Conservation (phyloP, 164 flowering plant genomes). For the Aristolochia contorta region DNA sequence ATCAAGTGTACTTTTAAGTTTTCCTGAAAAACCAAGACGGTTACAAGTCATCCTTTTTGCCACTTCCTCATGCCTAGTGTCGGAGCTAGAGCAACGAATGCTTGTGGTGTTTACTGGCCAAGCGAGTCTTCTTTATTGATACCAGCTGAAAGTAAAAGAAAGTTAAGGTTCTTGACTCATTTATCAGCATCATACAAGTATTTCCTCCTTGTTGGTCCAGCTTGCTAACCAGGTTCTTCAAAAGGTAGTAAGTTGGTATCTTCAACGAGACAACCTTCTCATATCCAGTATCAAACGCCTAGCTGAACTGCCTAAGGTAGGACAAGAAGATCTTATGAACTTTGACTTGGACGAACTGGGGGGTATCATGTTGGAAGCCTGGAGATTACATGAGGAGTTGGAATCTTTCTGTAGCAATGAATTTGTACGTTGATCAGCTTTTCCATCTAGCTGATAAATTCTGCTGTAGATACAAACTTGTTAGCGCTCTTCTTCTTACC, state of each 20-base stretch:
- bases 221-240: slow-evolving; percentile 89
- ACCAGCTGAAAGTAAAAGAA: neutral
- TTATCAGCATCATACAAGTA: neutral
- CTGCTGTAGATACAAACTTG: slow-evolving; percentile 94
- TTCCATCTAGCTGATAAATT: slow-evolving; percentile 58
- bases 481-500: slow-evolving; percentile 80
- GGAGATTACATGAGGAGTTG: slow-evolving; percentile 95
- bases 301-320: slow-evolving; percentile 77
- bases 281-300: slow-evolving; percentile 95
- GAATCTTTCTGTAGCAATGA: slow-evolving; percentile 90
- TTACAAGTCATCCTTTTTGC: slow-evolving; percentile 77
- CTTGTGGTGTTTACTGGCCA: slow-evolving; percentile 96
- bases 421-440: slow-evolving; percentile 72
- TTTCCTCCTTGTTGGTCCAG: slow-evolving; percentile 47
- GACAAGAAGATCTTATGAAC: slow-evolving; percentile 93
- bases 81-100: slow-evolving; percentile 67
- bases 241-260: slow-evolving; percentile 84
- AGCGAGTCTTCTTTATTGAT: slow-evolving; percentile 32
- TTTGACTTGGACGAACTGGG: slow-evolving; percentile 75
- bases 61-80: slow-evolving; percentile 57
- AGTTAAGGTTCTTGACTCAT: neutral
- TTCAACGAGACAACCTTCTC: slow-evolving; percentile 74
- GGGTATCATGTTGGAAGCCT: slow-evolving; percentile 83
- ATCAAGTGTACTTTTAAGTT: slow-evolving; percentile 85
- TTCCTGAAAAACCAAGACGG: slow-evolving; percentile 86